Evolutionary conservation across 1,139 yeast genomes (phyloP).

Genomic region (Yamadazyma membranifaciens): DNA sequence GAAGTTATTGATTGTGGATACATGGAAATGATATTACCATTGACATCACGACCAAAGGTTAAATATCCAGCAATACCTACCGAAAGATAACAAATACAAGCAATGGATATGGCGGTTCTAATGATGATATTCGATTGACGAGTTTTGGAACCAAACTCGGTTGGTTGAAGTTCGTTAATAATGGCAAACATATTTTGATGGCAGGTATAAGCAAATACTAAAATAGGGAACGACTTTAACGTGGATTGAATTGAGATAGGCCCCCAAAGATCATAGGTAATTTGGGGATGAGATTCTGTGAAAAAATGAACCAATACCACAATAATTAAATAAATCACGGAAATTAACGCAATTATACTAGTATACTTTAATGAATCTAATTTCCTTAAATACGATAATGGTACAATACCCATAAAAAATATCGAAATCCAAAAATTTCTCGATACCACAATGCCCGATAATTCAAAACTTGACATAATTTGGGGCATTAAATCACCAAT

Average conservation of each 20-base stretch:
- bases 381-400: slow-evolving; percentile 69
- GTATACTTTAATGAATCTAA: slow-evolving; percentile 86
- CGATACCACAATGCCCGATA: slow-evolving; percentile 26
- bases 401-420: slow-evolving; percentile 64
- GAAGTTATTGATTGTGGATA: slow-evolving; percentile 62
- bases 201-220: slow-evolving; percentile 93
- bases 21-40: slow-evolving; percentile 68
- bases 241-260: slow-evolving; percentile 39
- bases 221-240: slow-evolving; percentile 69
- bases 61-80: slow-evolving; percentile 86
- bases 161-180: slow-evolving; percentile 60
- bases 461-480: slow-evolving; percentile 47
- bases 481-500: slow-evolving; percentile 92
- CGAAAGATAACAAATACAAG: slow-evolving; percentile 59
- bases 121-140: slow-evolving; percentile 55
- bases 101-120: slow-evolving; percentile 54
- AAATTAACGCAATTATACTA: slow-evolving; percentile 75
- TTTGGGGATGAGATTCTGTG: not conserved
- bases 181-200: slow-evolving; percentile 93
- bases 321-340: slow-evolving; percentile 76
- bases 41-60: slow-evolving; percentile 75
- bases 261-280: slow-evolving; percentile 29
- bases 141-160: slow-evolving; percentile 45
- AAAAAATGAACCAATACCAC: slow-evolving; percentile 59
- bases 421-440: slow-evolving; percentile 71